Evolutionary conservation across 176 grass and related monocot species (phyloP).

Genomic region (Oryza meyeriana): DNA sequence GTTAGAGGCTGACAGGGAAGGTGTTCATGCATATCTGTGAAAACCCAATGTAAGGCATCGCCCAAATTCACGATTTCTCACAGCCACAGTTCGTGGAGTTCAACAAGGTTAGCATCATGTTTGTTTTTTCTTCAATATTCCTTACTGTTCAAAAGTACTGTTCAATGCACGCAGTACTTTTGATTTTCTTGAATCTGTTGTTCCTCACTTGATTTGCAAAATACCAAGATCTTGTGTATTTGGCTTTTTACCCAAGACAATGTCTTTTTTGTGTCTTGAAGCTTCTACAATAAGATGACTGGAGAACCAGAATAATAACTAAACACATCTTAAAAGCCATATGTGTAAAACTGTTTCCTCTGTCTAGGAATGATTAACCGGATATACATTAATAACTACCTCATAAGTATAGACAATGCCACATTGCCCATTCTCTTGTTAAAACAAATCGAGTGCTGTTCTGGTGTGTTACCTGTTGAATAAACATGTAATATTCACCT

Average conservation of each 20-base stretch:
- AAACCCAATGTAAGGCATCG: slow-evolving; percentile 40
- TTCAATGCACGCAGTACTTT: background rate
- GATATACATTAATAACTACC: background rate
- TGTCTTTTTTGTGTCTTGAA: background rate
- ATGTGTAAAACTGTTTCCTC: background rate
- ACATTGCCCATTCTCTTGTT: background rate
- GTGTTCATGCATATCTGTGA: slow-evolving; percentile 46
- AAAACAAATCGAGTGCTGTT: background rate
- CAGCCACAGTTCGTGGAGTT: slow-evolving; percentile 63
- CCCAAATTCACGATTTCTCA: slow-evolving; percentile 65
- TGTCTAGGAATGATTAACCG: background rate
- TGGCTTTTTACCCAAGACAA: background rate
- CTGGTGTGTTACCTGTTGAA: no score
- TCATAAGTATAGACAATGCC: background rate
- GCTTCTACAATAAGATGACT: background rate
- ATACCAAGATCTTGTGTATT: background rate
- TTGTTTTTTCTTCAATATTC: background rate
- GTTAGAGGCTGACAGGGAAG: slow-evolving; percentile 52
- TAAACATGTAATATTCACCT: background rate
- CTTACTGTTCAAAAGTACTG: background rate
- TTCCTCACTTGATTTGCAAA: background rate
- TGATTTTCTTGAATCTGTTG: background rate
- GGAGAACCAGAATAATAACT: background rate
- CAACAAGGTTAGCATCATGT: slow-evolving; percentile 39
- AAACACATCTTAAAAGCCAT: background rate